Base-by-base conservation (phyloP, 768 basidiomycete genomes). In the Paxillus ammoniavirescens region DNA sequence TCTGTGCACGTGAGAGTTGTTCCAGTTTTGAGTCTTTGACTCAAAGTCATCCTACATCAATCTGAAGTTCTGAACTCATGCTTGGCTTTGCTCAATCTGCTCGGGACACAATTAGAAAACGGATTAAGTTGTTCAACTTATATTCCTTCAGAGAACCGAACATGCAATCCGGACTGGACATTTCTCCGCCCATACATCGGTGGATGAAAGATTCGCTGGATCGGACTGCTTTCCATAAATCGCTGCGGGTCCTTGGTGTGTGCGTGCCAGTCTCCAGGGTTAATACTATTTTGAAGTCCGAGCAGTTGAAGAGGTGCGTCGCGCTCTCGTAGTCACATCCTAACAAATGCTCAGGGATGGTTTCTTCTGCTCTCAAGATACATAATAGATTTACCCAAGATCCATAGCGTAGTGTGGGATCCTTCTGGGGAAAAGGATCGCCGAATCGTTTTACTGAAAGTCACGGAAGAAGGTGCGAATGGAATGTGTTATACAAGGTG, bases 371-470 rank as follows among this genome's bases (percentile, higher is more conserved):
- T 44, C 31, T 52, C 52, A 55, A 89, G 90, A 43, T 72, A 69
- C 28, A 61, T 92, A 47, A 73, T 92, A 63, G 80, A 88, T 71
- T 63, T 91, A 12, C 87, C 87, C n/a, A 86, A 79, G 72, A 65
- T 86, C 17, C 81, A 78, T 52, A 82, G 72, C 21, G 83, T 93
- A 3, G 71, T 83, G 0, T 69, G 70, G 46, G 79, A 84, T 66
- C 73, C 77, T 26, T 69, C 72, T 4, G 73, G 80, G 42, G 73
- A 75, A 8, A 71, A 75, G n/a, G 76, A 73, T 12, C 68, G 76
- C 54, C 82, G 83, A 44, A 73, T 93, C n/a, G 73, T 96, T 0
- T 69, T 95, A 18, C 69, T 95, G 26, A 78, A 81, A 50, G 78
- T 85, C 13, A 65, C 77, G 33, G 71, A 81, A 23, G 73, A 86